Conservation (phyloP, 169 alveolate species). For the Sarcocystis neurona region DNA sequence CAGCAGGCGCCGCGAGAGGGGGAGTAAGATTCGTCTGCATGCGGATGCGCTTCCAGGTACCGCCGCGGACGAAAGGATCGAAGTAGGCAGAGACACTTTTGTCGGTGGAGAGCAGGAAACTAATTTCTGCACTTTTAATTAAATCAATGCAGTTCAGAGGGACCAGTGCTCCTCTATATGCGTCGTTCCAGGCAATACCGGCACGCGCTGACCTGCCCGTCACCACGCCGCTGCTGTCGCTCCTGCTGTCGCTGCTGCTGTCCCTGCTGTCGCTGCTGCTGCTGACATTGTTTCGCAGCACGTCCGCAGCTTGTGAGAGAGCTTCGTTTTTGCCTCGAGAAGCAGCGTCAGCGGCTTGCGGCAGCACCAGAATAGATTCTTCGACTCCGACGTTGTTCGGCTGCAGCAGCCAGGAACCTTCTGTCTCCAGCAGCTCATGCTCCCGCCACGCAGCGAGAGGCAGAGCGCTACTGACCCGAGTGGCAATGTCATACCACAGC, state of each 20-base stretch:
- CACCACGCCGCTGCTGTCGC: background rate
- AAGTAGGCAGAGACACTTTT: background rate
- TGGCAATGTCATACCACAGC: background rate
- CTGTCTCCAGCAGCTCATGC: constrained; percentile 20
- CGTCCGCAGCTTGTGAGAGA: no score
- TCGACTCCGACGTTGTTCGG: no score
- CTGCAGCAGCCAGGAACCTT: constrained; percentile 3
- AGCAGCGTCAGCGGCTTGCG: no score
- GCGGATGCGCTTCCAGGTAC: constrained; percentile 17
- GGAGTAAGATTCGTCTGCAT: no score
- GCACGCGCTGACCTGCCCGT: background rate
- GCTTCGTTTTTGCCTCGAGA: no score
- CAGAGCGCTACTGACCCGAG: constrained; percentile 11
- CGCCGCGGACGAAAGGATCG: constrained; percentile 20
- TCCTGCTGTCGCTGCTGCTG: background rate
- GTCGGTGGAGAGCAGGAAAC: background rate
- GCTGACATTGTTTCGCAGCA: no score
- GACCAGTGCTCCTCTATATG: background rate
- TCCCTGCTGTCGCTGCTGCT: background rate
- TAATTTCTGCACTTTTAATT: constrained; percentile 2
- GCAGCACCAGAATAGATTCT: no score
- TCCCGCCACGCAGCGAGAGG: constrained; percentile 15
- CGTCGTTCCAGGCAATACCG: background rate
- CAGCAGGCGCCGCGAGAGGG: background rate
- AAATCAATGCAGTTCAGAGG: background rate